Conservation (phyloP, 2,329 filamentous ascomycete species). For the Claviceps sp. region DNA sequence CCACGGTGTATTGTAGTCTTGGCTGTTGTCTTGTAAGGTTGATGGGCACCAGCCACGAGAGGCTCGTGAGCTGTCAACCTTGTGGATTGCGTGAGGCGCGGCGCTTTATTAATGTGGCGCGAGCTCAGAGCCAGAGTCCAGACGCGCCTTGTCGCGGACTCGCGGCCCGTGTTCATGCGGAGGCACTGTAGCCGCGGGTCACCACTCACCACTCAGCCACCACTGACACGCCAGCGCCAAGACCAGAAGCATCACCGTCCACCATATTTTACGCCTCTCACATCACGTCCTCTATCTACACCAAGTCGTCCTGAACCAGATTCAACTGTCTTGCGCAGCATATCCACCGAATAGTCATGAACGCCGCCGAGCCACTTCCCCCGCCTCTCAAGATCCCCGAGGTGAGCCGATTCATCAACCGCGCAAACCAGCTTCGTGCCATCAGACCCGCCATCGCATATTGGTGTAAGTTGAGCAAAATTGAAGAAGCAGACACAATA, state of each 20-base stretch:
- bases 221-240: too few relatives aligned
- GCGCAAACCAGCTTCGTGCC: conserved; percentile 71
- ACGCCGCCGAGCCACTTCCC: conserved; percentile 48
- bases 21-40: too few relatives aligned
- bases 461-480: conserved; percentile 58
- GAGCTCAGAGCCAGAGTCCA: neutral
- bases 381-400: conserved; percentile 59
- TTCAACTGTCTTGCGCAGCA: neutral
- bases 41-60: neutral
- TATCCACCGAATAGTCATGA: conserved; percentile 7
- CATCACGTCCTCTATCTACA: neutral
- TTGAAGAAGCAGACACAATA: neutral
- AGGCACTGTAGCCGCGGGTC: too few relatives aligned
- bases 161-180: too few relatives aligned
- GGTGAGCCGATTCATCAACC: conserved; percentile 68
- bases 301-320: neutral
- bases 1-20: conserved; percentile 14
- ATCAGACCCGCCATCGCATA: conserved; percentile 84
- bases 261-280: too few relatives aligned
- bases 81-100: too few relatives aligned
- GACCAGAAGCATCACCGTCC: too few relatives aligned
- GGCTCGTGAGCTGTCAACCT: neutral
- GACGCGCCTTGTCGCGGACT: too few relatives aligned
- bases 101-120: neutral
- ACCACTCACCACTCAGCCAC: too few relatives aligned